Evolutionary conservation across 768 basidiomycete species (phyloP), one percentile per base, ranked within the genome.

Genomic region (Rickenella mellea): DNA sequence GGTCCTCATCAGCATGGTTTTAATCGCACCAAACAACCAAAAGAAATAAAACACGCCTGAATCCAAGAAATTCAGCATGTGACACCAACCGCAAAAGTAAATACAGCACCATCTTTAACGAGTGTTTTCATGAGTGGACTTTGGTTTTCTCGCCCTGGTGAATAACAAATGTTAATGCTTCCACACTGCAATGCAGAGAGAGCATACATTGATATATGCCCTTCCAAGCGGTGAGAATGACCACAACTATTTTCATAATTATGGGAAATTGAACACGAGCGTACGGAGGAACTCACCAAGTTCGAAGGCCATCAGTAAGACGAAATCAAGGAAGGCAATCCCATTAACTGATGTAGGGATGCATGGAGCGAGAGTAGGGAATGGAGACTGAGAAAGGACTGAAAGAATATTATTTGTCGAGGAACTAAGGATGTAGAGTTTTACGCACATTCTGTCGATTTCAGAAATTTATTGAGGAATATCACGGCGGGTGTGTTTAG

Each of bases 371-470:
- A 36, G 6, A 15, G 21, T 29, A 11, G 22, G 22, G 19, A 21
- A 31, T 7, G 14, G 37, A 5, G 24, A 38, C 11, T 14, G 24
- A 12, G n/a, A n/a, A n/a, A n/a, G n/a, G n/a, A n/a, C n/a, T n/a
- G n/a, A n/a, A n/a, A n/a, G n/a, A n/a, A n/a, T n/a, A n/a, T n/a
- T n/a, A n/a, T n/a, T n/a, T n/a, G n/a, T n/a, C n/a, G n/a, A n/a
- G n/a, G n/a, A 15, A 10, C 2, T 10, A 12, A 3, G 20, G 14
- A 27, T 2, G 24, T 3, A 45, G 42, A 20, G 17, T n/a, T n/a
- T n/a, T n/a, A n/a, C n/a, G n/a, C n/a, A 45, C 47, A 48, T 14
- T 17, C 38, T 26, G 44, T 39, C n/a, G 47, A 48, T 5, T 27
- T 40, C 12, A 44, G 27, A 21, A 39, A 44, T 28, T 41, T 24